Evolutionary conservation across 2,329 filamentous ascomycete genomes (phyloP).

Genomic region (Nigrospora oryzae): DNA sequence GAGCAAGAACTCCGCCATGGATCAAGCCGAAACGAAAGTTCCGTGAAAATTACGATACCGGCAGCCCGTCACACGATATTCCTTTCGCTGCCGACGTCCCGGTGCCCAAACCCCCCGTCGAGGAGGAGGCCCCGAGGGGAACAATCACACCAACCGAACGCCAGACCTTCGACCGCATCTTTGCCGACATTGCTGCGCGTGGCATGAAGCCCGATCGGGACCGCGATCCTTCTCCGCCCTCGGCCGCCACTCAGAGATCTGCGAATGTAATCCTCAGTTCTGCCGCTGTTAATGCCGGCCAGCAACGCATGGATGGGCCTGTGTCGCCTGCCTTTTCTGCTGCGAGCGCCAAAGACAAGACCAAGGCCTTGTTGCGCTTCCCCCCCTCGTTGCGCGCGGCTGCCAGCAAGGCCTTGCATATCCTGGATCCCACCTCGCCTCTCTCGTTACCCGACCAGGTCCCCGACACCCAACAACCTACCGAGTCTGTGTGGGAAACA

Average conservation of each 20-base stretch:
- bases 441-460: slow-evolving; percentile 1
- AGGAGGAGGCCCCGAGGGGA: slow-evolving; percentile 10
- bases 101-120: too few species aligned
- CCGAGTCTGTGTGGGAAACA: slow-evolving; percentile 12
- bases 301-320: slow-evolving; percentile 7
- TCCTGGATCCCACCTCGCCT: slow-evolving; percentile 14
- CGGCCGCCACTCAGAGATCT: slow-evolving; percentile 8
- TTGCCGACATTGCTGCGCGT: slow-evolving; percentile 44
- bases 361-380: slow-evolving; percentile 27
- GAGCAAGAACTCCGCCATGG: too few species aligned
- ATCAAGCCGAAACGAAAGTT: too few species aligned
- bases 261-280: slow-evolving; percentile 19
- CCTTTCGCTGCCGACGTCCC: too few species aligned
- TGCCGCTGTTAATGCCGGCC: slow-evolving; percentile 14
- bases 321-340: slow-evolving; percentile 9
- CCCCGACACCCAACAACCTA: not conserved
- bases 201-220: slow-evolving; percentile 13
- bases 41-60: too few species aligned
- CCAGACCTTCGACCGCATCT: slow-evolving; percentile 42
- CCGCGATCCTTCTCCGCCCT: slow-evolving; percentile 5
- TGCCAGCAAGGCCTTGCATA: slow-evolving; percentile 27
- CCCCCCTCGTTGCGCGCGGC: slow-evolving; percentile 29
- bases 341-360: slow-evolving; percentile 19
- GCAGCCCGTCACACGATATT: too few species aligned
- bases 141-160: slow-evolving; percentile 51